phyloP scores from a whole-genome alignment of 2,329 filamentous ascomycete species.

The Phaeoacremonium minimum region DNA sequence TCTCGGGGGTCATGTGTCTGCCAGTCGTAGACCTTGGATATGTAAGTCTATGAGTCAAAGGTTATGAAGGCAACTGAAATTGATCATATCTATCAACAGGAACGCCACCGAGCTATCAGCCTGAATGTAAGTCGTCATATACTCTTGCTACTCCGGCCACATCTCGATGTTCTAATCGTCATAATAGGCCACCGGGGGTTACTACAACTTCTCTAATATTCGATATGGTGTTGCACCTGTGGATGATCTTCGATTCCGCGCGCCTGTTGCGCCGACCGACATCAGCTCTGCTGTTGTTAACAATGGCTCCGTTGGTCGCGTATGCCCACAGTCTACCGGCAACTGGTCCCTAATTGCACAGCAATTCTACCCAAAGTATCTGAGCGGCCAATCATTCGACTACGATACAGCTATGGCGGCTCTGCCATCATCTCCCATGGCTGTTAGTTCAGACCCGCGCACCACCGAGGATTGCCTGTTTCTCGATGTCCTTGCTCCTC shows the following conservation, averaged over 20 bases:
- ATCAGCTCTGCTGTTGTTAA: slow-evolving; percentile 7
- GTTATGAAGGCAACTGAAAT: no score
- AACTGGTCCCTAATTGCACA: slow-evolving; percentile 5
- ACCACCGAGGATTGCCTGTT: slow-evolving; percentile 33
- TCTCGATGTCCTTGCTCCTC: slow-evolving; percentile 33
- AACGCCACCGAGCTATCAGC: not conserved
- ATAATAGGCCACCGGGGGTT: not conserved
- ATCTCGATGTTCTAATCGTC: no score
- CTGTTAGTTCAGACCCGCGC: not conserved
- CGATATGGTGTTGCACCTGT: slow-evolving; percentile 14
- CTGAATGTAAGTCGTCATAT: not conserved
- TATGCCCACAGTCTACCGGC: slow-evolving; percentile 11
- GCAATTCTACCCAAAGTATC: slow-evolving; percentile 2
- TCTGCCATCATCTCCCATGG: slow-evolving; percentile 8
- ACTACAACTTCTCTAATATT: slow-evolving; percentile 19
- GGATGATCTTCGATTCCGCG: slow-evolving; percentile 13
- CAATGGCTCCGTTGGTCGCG: slow-evolving; percentile 7
- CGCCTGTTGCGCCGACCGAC: slow-evolving; percentile 6
- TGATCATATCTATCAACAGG: no score
- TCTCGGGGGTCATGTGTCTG: no score
- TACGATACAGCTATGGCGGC: slow-evolving; percentile 2
- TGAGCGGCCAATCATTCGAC: slow-evolving; percentile 1
- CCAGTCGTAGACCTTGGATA: no score
- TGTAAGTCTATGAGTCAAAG: no score
- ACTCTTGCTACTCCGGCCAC: no score